Evolutionary conservation across 106 monocot species (phyloP).

Genomic region (Triglochin maritima): DNA sequence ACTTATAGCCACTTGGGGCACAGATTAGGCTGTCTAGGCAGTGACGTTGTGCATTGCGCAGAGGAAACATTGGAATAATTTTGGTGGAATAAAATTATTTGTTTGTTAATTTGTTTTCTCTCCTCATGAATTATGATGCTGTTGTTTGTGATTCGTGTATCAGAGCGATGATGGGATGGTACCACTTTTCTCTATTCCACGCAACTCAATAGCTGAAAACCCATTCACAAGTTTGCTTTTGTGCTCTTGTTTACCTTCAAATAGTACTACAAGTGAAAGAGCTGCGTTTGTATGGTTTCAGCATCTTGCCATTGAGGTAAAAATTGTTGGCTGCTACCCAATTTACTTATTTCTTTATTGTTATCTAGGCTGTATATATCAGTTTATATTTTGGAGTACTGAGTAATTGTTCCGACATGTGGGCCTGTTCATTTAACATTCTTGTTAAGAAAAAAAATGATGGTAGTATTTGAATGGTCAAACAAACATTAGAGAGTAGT

Average conservation of each 20-base stretch:
- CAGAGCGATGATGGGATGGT: slow-evolving; percentile 61
- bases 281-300: slow-evolving; percentile 58
- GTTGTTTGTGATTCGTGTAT: background rate
- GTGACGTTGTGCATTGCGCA: too few species aligned
- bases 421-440: background rate
- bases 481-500: too few species aligned
- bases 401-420: background rate
- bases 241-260: slow-evolving; percentile 43
- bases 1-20: too few species aligned
- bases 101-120: background rate
- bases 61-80: too few species aligned
- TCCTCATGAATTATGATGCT: background rate
- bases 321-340: background rate
- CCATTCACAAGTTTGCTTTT: slow-evolving; percentile 90
- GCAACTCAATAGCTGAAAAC: slow-evolving; percentile 60
- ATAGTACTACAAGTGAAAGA: slow-evolving; percentile 17
- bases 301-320: slow-evolving; percentile 80
- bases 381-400: background rate
- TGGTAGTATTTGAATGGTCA: too few species aligned
- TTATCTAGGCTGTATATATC: background rate
- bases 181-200: slow-evolving; percentile 66
- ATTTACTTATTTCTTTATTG: background rate
- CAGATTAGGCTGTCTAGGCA: too few species aligned
- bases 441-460: background rate
- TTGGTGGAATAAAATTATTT: too few species aligned